Evolutionary conservation across 176 grass and related monocot genomes (phyloP), one percentile per base, ranked within the genome.

Genomic region (Phragmites australis): DNA sequence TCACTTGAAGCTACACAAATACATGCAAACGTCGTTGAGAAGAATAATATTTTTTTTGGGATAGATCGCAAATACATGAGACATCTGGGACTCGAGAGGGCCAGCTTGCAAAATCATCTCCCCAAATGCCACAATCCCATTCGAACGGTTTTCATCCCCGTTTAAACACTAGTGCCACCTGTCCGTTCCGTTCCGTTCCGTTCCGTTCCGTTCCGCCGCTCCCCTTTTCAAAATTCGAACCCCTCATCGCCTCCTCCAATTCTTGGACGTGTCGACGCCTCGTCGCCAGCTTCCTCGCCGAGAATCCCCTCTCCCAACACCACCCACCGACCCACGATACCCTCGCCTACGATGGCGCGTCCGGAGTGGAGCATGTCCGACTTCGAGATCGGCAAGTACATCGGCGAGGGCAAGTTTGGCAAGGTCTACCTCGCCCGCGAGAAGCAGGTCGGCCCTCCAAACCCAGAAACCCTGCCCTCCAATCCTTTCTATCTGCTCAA

Each of bases 341-440:
- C 21, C 29, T 58, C 54, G 14, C 23, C 43, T 10, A 47, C 55
- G 64, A 79, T 82, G 83, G 46, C 85, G 77, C 51, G 76, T 27
- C 39, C 70, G 47, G 83, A 87, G 49, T 99, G 92, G 96, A 89
- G 79, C 76, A 51, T 93, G 64, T 59, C 80, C 22, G 90, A 99
- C 59, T 99, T 95, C 78, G 90, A 99, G 71, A 67, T 95, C 66
- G 88, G 88, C 18, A 91, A 86, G 84, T 88, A 68, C 90, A 90
- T 99, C 70, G 92, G 84, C 47, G 96, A 93, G 82, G 96, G 96
- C 0, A 99, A 91, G 60, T 99, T 95, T 43, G 92, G 96, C 46
- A 93, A 93, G 81, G 96, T 99, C 86, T 99, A 95, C 75, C 78
- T 99, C 70, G 90, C 82, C 39, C 84, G 96, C 27, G 96, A 99